Evolutionary conservation across 2,329 filamentous ascomycete species (phyloP), one percentile per base, ranked within the genome.

Genomic region (Ceratocystis alfenasii): DNA sequence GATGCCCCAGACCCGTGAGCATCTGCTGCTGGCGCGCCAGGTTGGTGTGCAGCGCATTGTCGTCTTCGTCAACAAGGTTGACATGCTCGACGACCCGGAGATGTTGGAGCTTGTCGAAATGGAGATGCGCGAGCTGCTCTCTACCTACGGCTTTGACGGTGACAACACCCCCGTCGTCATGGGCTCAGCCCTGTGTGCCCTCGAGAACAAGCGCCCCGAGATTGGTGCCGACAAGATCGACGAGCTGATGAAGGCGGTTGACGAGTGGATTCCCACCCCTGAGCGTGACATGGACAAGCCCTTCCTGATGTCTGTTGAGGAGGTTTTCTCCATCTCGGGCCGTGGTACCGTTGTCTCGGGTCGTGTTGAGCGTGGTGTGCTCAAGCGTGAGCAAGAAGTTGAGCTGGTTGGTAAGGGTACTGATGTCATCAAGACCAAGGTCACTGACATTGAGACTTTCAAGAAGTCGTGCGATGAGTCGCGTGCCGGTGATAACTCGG

Each of bases 21-120:
- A 99, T 81, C 83, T 99, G 79, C 86, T 99, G 72, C 89, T 99
- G 69, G 94, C 94, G 75, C 91, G 94, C 72, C 94, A 99, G 81
- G 93, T 99, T 75, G 94, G 94, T 83, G 90, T 99, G 71, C 90
- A 97, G 83, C 90, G 87, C 79, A 93, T 97, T 71, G 94, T 99
- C 70, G 95, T 99, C 72, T 99, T 99, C 77, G 94, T 99, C 78
- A 99, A 99, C 89, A 99, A 99, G 85, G 84, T 97, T 75, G 94
- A 99, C 77, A 90, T 91, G 70, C 86, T 99, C 69, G 93, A 97
- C 72, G 94, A 99, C 81, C 89, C 90, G 69, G 94, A 99, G 80
- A 99, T 99, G 94, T 85, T 99, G 86, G 94, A 99, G 81, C 89
- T 99, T 68, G 94, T 99, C 76, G 94, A 99, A 85, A 95, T 99